phyloP scores from a whole-genome alignment of 129 eudicot species.

The Heracleum sosnowskyi region DNA sequence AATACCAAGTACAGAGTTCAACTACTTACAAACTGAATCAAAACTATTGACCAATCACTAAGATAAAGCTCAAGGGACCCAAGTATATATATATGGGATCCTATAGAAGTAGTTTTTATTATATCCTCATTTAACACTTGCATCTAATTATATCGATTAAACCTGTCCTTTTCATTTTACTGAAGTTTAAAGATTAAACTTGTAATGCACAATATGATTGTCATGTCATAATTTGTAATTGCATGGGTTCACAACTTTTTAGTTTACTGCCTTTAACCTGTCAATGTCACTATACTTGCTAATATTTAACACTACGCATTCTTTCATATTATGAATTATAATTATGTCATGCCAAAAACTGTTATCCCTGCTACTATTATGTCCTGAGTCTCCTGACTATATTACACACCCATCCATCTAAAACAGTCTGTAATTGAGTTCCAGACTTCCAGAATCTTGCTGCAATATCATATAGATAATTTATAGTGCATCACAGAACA shows the following conservation, averaged over 20 bases:
- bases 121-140: not conserved
- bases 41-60: not conserved
- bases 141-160: not conserved
- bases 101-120: not conserved
- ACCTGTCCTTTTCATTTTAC: no score
- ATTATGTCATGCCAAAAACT: not conserved
- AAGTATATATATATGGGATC: not conserved
- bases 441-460: not conserved
- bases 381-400: not conserved
- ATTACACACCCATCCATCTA: not conserved
- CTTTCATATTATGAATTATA: not conserved
- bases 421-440: not conserved
- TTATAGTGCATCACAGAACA: not conserved
- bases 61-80: not conserved
- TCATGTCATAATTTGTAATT: not conserved
- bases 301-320: not conserved
- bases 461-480: not conserved
- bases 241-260: not conserved
- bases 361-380: not conserved
- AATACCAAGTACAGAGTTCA: not conserved
- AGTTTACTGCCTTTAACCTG: not conserved
- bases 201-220: not conserved
- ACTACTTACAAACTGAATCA: not conserved
- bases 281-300: not conserved
- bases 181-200: not conserved